Base-by-base conservation (phyloP, 108 stramenopile species). In the Epithemia pelagica region DNA sequence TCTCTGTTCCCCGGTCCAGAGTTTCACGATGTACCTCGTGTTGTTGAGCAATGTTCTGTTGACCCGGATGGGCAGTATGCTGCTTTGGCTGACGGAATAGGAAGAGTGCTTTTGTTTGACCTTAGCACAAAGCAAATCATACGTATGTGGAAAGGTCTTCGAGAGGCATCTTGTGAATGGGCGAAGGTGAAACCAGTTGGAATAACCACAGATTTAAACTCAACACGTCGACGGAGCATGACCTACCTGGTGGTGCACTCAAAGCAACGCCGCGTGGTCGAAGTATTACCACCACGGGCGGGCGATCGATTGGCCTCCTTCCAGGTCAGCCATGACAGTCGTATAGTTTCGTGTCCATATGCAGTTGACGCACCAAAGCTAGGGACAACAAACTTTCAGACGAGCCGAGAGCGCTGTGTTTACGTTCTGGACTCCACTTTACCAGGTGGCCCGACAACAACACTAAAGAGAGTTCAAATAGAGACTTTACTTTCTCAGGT, bases 61-160 rank as follows among this genome's bases (percentile, higher is more conserved):
- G 91, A 89, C 55, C 91, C 91, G 20, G 72, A 80, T 32, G 86
- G 86, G 10, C 70, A 80, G 24, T 67, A 86, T 30, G 84, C 82
- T 20, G 87, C 87, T 0, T 73, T 82, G 2, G 71, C 85, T 23
- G 91, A 92, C 65, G 86, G 77, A 57, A 72, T 92, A 22, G 91
- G 91, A 19, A 61, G 91, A 60, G 83, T 92, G 2, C 68, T 79
- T 15, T 52, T 92, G 68, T 69, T 92, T 55, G 88, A 92, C 67
- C 73, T 92, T 32, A 68, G 73, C 46, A 88, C 85, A 26, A 88
- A 89, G 37, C 87, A 90, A 76, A 63, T 84, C 10, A 73, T 92
- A 19, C 64, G 91, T 61, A 86, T 88, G 84, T 88, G 85, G 79
- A 92, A 92, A 59, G 91, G 91, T n/a, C 82, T 84, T 67, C 81